Conservation (phyloP, 2,329 filamentous ascomycete species). For the Botrytis paeoniae region DNA sequence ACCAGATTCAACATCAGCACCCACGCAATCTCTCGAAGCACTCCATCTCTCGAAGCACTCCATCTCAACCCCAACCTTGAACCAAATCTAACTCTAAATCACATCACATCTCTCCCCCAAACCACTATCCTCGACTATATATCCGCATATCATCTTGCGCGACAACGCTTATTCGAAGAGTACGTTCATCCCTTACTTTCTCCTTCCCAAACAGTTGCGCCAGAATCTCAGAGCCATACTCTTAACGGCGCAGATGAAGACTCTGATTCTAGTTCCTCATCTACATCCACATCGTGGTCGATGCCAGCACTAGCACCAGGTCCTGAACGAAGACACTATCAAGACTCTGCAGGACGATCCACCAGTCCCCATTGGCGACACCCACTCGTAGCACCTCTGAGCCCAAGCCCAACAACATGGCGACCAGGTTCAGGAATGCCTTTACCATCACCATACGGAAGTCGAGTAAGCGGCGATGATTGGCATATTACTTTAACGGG, state of each 20-base stretch:
- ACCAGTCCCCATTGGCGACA: background rate
- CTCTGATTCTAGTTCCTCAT: background rate
- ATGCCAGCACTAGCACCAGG: background rate
- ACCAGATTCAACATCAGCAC: background rate
- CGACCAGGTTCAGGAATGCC: background rate
- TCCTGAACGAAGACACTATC: background rate
- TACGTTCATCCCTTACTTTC: background rate
- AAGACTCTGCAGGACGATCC: background rate
- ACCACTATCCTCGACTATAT: background rate
- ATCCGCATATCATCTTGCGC: background rate
- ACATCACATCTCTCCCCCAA: background rate
- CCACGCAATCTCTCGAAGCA: background rate
- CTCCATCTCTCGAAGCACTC: background rate
- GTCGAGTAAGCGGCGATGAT: background rate
- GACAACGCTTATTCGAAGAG: background rate
- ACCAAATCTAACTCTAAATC: background rate
- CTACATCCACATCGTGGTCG: background rate
- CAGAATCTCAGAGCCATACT: rapidly evolving
- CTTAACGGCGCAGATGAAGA: background rate
- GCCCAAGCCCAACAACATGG: too few relatives aligned
- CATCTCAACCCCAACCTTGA: background rate
- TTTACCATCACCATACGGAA: background rate
- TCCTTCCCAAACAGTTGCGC: background rate
- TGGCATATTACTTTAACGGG: background rate
- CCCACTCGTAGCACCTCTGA: too few relatives aligned